These are phyloP conservation scores for Letharia columbiana DNA, from an alignment of 495 filamentous ascomycete genomes.

Conservation along the genomic window DNA sequence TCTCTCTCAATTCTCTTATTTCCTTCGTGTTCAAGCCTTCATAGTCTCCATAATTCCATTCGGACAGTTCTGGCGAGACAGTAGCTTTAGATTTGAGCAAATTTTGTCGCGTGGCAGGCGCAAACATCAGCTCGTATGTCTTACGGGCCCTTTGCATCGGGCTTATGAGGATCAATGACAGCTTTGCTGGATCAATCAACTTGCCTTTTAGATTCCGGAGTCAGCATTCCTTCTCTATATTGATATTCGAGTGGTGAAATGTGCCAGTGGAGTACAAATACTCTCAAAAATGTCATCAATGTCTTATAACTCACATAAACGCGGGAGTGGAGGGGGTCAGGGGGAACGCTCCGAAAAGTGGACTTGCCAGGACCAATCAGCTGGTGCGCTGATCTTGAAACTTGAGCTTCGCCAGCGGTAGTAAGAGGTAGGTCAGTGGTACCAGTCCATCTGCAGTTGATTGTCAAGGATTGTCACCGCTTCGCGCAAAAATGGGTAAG, in stretches of 20 bases:
- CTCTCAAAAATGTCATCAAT: neutral
- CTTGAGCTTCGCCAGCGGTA: constrained; percentile 60
- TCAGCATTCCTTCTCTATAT: neutral
- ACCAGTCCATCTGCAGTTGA: constrained; percentile 75
- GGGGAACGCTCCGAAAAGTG: neutral
- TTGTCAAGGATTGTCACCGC: constrained; percentile 47
- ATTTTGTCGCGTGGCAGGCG: constrained; percentile 26
- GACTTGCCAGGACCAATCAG: constrained; percentile 63
- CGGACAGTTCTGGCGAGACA: constrained; percentile 58
- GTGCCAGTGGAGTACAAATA: neutral
- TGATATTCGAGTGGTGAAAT: neutral
- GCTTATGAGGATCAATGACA: constrained; percentile 71
- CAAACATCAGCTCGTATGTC: constrained; percentile 66
- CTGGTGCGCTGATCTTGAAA: constrained; percentile 57
- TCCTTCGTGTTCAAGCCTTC: constrained; percentile 63
- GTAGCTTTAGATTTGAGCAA: constrained; percentile 37
- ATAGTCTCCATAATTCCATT: constrained; percentile 85
- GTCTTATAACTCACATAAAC: neutral
- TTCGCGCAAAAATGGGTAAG: neutral
- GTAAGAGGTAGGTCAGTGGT: constrained; percentile 72
- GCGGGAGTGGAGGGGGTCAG: neutral
- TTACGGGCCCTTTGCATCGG: constrained; percentile 66
- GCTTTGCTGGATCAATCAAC: constrained; percentile 67
- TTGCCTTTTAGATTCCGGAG: neutral
- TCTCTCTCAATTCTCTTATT: constrained; percentile 52